Evolutionary conservation across 768 basidiomycete species (phyloP), one percentile per base, ranked within the genome.

Genomic region (Psilocybe sp.): DNA sequence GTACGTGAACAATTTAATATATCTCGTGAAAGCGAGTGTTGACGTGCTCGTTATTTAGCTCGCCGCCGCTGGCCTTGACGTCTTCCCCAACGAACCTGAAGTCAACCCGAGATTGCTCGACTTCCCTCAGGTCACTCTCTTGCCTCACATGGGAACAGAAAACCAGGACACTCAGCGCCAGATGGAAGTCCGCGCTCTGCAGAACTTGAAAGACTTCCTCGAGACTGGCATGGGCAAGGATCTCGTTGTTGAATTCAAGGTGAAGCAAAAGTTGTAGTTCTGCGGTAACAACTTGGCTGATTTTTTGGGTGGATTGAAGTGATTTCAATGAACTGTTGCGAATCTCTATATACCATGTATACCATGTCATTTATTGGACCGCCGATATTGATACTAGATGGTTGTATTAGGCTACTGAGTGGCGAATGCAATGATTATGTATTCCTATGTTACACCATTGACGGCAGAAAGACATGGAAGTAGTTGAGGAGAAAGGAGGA

Each of bases 111-210:
- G 85, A 23, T 70, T 96, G 32, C 74, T 94, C 48, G 78, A 80
- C n/a, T 89, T 91, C 67, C 83, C 87, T 8, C 83, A 92, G 54
- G 85, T 92, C 54, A 87, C 87, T 28, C 74, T 98, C 8, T 77
- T 98, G 15, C 95, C 94, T 0, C 95, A 96, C 65, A 85, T 96
- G 84, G 95, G 94, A 6, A 93, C 92, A 0, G 85, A 90, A 65
- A 93, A 81, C 46, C 80, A 82, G 54, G 92, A 94, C 59, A 78
- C 87, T 5, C 87, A 90, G 64, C 77, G 76, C 50, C 78, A 77
- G 63, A 93, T 93, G 91, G 92, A 93, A 69, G 74, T 91, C 33
- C 81, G 88, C n/a, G 88, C 91, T 7, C 72, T 94, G 55, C 80
- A 77, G 20, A 92, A 94, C 60, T 64, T 94, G 48, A 77, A 70